Percentiles rank a stretch among this genome's conserved stretches.
Conservation (phyloP, 306 rosid species). For the Canavalia ensiformis region DNA sequence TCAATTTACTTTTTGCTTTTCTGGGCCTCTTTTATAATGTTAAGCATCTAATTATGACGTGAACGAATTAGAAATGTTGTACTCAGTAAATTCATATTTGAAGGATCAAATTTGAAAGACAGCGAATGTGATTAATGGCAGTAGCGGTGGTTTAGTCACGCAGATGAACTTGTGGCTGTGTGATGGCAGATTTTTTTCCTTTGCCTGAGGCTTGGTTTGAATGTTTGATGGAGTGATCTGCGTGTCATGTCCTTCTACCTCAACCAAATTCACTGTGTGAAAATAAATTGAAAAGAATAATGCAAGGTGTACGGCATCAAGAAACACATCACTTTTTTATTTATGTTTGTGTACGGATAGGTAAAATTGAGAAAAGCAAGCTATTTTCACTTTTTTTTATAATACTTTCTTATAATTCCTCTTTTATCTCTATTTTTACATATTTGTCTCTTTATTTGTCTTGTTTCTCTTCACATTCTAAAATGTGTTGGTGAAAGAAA, state of each 20-base stretch:
- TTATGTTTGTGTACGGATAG: slow-evolving; percentile 16
- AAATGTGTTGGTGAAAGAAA: too few relatives aligned
- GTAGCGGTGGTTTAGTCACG: background rate
- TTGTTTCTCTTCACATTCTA: too few relatives aligned
- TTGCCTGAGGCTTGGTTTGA: background rate
- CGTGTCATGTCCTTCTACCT: slow-evolving; percentile 22
- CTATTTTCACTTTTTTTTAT: too few relatives aligned
- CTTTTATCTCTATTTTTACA: too few relatives aligned
- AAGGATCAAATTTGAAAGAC: background rate
- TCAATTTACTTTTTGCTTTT: too few relatives aligned
- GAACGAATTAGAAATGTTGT: too few relatives aligned
- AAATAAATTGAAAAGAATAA: slow-evolving; percentile 6
- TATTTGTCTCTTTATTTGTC: too few relatives aligned
- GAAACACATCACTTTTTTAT: background rate
- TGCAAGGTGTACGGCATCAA: background rate
- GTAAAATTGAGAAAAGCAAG: background rate
- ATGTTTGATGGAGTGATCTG: background rate
- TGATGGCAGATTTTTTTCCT: background rate
- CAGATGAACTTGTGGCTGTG: slow-evolving; percentile 26
- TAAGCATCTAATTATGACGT: too few relatives aligned
- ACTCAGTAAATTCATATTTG: background rate
- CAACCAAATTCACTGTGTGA: slow-evolving; percentile 20
- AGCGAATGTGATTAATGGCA: too few relatives aligned
- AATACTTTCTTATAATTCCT: too few relatives aligned
- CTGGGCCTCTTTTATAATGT: too few relatives aligned